Evolutionary conservation across 768 basidiomycete species (phyloP).

Genomic region (Hortiboletus campestris): DNA sequence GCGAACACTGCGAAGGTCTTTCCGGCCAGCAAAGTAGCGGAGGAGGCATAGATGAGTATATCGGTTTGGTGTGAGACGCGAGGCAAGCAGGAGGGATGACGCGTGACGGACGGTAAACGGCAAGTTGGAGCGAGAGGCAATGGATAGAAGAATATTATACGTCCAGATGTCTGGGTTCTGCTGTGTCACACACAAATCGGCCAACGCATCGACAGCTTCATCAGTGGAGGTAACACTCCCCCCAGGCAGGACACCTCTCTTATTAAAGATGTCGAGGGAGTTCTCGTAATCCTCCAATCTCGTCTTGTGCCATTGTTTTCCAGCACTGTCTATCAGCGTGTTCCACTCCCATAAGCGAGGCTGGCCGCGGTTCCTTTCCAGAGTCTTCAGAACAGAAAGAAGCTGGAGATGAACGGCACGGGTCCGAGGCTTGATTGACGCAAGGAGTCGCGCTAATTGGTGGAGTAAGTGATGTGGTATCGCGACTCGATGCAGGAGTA

Average conservation of each 20-base stretch:
- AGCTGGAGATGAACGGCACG: constrained; percentile 61
- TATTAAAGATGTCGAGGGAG: constrained; percentile 58
- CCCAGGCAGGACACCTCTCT: constrained; percentile 47
- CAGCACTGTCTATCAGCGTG: constrained; percentile 64
- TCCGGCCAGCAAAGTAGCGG: constrained; percentile 48
- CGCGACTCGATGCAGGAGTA: constrained; percentile 24
- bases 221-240: constrained; percentile 6
- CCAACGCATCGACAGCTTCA: constrained; percentile 6
- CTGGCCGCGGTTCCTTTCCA: constrained; percentile 53
- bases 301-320: constrained; percentile 62
- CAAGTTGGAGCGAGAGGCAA: constrained; percentile 55
- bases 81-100: constrained; percentile 48
- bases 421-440: constrained; percentile 51
- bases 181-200: background rate
- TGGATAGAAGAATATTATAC: constrained; percentile 62
- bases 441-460: constrained; percentile 59
- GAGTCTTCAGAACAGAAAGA: constrained; percentile 60
- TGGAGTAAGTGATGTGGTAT: constrained; percentile 51
- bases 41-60: constrained; percentile 63
- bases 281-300: constrained; percentile 54
- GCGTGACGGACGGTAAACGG: constrained; percentile 49
- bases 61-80: constrained; percentile 55
- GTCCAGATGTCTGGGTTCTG: constrained; percentile 63
- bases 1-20: constrained; percentile 53
- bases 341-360: constrained; percentile 76